These are phyloP conservation scores for Trifolium subterraneum DNA, from an alignment of 306 rosid species.

Conservation along the genomic window DNA sequence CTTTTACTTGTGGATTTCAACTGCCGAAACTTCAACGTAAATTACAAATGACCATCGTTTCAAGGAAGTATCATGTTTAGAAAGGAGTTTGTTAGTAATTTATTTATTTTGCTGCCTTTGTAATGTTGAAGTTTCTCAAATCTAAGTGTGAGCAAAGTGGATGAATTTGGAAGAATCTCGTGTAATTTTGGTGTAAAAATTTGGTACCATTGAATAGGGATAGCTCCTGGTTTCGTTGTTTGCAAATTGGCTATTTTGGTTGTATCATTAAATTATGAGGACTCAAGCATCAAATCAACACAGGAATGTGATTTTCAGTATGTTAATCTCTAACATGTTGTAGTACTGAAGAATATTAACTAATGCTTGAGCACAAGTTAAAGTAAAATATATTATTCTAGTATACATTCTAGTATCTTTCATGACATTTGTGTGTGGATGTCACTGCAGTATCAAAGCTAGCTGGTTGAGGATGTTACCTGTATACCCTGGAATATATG, in stretches of 20 bases:
- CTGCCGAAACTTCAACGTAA: background rate
- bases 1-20: background rate
- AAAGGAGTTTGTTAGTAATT: background rate
- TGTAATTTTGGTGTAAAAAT: constrained; percentile 8
- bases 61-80: background rate
- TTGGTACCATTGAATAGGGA: background rate
- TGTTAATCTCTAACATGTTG: background rate
- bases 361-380: background rate
- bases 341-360: background rate
- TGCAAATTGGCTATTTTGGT: constrained; percentile 10
- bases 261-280: background rate
- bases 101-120: background rate
- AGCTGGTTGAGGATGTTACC: constrained; percentile 28
- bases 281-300: constrained; percentile 4
- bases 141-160: background rate
- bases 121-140: background rate
- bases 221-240: constrained; percentile 15
- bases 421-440: constrained; percentile 18
- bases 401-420: constrained; percentile 10
- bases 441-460: constrained; percentile 32
- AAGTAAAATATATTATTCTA: constrained; percentile 3
- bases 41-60: background rate
- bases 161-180: background rate
- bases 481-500: constrained; percentile 26
- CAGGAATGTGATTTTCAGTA: background rate